Percentiles rank a stretch among this genome's conserved stretches.
These are phyloP conservation scores for Tuber umbilicatum DNA, from an alignment of 495 filamentous ascomycete species.

Conservation along the genomic window DNA sequence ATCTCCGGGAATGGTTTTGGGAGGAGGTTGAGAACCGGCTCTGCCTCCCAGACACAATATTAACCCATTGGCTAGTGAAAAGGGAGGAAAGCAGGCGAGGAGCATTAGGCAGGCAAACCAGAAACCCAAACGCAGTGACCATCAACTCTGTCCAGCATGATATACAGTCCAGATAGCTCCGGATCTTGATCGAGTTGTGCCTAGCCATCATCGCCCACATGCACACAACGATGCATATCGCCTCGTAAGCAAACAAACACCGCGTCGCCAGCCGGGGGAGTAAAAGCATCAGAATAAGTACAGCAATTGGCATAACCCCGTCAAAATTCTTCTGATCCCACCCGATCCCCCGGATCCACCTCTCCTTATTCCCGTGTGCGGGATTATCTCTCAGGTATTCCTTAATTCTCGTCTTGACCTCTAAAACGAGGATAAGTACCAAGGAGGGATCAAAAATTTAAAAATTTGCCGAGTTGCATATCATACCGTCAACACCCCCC, in stretches of 20 bases:
- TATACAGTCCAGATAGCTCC: constrained; percentile 49
- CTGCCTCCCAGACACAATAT: constrained; percentile 7
- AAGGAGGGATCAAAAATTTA: no score
- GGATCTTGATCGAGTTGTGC: constrained; percentile 51
- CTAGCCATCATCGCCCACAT: constrained; percentile 25
- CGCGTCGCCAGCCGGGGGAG: constrained; percentile 26
- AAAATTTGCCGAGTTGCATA: neutral
- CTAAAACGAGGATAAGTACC: constrained; percentile 24
- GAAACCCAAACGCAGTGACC: constrained; percentile 62
- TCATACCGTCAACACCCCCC: constrained; percentile 43
- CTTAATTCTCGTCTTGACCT: constrained; percentile 48
- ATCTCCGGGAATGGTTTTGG: constrained; percentile 49
- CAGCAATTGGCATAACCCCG: constrained; percentile 57
- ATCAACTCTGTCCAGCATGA: constrained; percentile 63
- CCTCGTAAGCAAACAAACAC: constrained; percentile 13
- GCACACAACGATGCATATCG: neutral
- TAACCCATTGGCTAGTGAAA: neutral
- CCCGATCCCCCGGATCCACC: constrained; percentile 58
- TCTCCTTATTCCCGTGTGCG: constrained; percentile 45
- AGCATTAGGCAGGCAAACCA: constrained; percentile 1
- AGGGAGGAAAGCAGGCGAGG: neutral
- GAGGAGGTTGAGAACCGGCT: constrained; percentile 53
- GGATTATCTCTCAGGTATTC: constrained; percentile 46
- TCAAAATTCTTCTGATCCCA: constrained; percentile 58
- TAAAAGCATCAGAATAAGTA: constrained; percentile 41